Percentiles rank a stretch among this genome's conserved stretches.
phyloP scores from a whole-genome alignment of 352 stramenopile species.

The Phytopythium kandeliae region DNA sequence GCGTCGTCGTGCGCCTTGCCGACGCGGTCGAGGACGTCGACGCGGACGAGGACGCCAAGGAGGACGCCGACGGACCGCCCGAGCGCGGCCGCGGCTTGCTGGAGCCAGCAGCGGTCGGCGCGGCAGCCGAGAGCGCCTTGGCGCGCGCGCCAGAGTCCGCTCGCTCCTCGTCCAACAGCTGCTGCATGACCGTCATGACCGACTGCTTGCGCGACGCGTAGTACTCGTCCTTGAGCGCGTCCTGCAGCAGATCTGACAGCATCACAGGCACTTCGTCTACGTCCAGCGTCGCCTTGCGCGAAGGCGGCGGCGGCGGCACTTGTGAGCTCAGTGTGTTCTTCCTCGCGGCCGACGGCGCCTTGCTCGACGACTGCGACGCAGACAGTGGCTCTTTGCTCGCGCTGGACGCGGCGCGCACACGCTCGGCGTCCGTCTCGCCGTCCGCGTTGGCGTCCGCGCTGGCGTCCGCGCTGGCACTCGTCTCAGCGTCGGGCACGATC shows the following conservation, averaged over 20 bases:
- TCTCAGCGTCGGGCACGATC: constrained; percentile 20
- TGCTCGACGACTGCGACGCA: not conserved
- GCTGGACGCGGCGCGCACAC: too few relatives aligned
- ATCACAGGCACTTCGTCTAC: constrained; percentile 1
- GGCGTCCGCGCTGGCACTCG: too few relatives aligned
- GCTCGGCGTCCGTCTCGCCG: not conserved
- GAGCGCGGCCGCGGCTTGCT: too few relatives aligned
- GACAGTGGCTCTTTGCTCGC: too few relatives aligned
- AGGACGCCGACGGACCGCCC: not conserved
- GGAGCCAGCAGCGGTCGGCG: too few relatives aligned
- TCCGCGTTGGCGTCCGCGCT: not conserved
- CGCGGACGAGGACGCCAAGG: not conserved
- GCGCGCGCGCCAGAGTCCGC: constrained; percentile 15
- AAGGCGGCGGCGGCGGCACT: not conserved
- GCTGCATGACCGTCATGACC: constrained; percentile 55
- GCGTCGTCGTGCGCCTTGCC: not conserved
- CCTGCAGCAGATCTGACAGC: constrained; percentile 11
- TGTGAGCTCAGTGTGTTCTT: too few relatives aligned
- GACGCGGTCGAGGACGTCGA: not conserved
- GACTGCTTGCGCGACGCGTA: constrained; percentile 24
- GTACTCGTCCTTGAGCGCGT: constrained; percentile 22
- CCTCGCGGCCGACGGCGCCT: too few relatives aligned
- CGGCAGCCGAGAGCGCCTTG: constrained; percentile 6
- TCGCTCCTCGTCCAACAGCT: constrained; percentile 42
- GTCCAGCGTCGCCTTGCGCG: not conserved